Conservation (phyloP, 129 eudicot species). For the Flaveria bidentis region DNA sequence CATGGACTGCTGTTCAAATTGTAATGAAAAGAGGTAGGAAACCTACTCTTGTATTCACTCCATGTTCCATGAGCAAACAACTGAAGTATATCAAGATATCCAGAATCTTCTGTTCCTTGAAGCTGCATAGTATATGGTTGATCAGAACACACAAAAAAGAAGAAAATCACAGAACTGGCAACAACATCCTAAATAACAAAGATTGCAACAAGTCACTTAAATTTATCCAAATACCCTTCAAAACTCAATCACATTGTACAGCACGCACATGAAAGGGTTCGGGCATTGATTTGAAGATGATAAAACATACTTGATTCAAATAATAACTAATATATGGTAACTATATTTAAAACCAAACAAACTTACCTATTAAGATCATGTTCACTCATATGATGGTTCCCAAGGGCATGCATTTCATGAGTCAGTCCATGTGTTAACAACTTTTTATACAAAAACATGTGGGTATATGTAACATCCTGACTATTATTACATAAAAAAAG, state of each 20-base stretch:
- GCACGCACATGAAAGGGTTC: neutral
- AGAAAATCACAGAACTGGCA: slow-evolving; percentile 9
- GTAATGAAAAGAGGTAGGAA: neutral
- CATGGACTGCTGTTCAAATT: neutral
- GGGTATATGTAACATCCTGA: neutral
- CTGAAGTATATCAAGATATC: slow-evolving; percentile 73
- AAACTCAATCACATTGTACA: neutral
- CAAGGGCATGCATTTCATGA: neutral
- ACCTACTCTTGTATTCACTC: slow-evolving; percentile 87
- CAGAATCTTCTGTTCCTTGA: slow-evolving; percentile 64
- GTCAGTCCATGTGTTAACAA: neutral
- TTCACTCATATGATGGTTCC: neutral
- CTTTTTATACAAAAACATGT: neutral
- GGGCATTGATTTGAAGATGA: neutral
- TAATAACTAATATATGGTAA: neutral
- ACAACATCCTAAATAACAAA: slow-evolving; percentile 4
- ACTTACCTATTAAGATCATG: neutral
- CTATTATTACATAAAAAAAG: no score
- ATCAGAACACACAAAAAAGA: slow-evolving; percentile 9
- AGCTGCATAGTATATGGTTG: slow-evolving; percentile 58
- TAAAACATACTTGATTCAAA: slow-evolving; percentile 11
- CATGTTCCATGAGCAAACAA: slow-evolving; percentile 94
- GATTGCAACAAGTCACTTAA: slow-evolving; percentile 23
- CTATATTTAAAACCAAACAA: neutral
- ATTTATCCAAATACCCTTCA: slow-evolving; percentile 9